Conservation (phyloP, 108 stramenopile species). For the Nitzschia sp. region DNA sequence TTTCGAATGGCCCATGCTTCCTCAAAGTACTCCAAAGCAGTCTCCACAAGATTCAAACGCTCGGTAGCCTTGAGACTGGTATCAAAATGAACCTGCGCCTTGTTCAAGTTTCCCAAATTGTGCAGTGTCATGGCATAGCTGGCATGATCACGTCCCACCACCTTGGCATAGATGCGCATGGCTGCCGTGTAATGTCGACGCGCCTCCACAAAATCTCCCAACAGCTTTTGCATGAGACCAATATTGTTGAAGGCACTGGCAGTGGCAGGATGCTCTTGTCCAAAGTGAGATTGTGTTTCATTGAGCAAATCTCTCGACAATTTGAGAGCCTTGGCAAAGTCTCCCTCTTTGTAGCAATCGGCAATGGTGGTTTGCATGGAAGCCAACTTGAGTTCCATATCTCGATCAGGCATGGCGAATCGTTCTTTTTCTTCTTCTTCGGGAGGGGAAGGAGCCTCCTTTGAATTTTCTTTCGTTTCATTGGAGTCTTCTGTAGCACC, state of each 20-base stretch:
- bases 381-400: constrained; percentile 63
- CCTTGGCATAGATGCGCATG: constrained; percentile 62
- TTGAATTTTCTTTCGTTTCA: too few species aligned
- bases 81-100: constrained; percentile 64
- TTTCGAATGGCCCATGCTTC: constrained; percentile 74
- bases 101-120: constrained; percentile 80
- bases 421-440: constrained; percentile 21
- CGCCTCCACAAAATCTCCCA: constrained; percentile 67
- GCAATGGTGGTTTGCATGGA: constrained; percentile 56
- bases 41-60: constrained; percentile 68
- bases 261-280: constrained; percentile 76
- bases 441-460: background rate
- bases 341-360: constrained; percentile 58
- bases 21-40: constrained; percentile 71
- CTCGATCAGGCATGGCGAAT: constrained; percentile 45
- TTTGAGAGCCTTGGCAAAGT: constrained; percentile 57
- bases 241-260: constrained; percentile 81
- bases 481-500: too few species aligned
- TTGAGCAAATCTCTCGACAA: constrained; percentile 41
- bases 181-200: constrained; percentile 58
- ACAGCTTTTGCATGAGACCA: constrained; percentile 71
- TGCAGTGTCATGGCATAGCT: constrained; percentile 74
- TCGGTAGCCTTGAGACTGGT: constrained; percentile 63
- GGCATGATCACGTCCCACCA: constrained; percentile 80
- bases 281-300: constrained; percentile 56